Percentiles rank a stretch among this genome's conserved stretches.
phyloP scores from a whole-genome alignment of 768 basidiomycete species.

The Psilocybe sp. region DNA sequence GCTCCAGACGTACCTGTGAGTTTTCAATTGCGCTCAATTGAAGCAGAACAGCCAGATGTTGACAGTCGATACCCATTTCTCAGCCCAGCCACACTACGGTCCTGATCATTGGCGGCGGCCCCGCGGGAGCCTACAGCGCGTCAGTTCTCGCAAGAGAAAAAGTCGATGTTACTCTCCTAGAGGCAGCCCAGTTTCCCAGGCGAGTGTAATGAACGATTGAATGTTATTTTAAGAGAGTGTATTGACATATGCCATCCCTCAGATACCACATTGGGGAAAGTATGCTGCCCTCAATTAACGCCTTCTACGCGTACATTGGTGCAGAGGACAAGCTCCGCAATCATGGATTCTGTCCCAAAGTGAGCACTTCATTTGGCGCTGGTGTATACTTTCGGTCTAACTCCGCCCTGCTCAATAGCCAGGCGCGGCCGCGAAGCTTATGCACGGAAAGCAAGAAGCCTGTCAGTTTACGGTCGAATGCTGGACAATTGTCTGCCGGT shows the following conservation, averaged over 20 bases:
- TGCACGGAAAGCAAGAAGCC: slow-evolving; percentile 33
- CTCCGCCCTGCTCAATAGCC: slow-evolving; percentile 18
- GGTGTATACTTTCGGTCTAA: background rate
- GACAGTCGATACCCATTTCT: too few species aligned
- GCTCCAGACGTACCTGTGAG: too few species aligned
- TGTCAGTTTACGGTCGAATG: slow-evolving; percentile 30
- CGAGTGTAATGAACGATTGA: background rate
- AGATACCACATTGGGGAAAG: slow-evolving; percentile 9
- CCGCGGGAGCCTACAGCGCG: slow-evolving; percentile 46
- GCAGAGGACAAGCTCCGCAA: slow-evolving; percentile 4
- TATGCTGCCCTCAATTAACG: slow-evolving; percentile 7
- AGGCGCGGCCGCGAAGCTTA: slow-evolving; percentile 40
- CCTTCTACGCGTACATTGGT: slow-evolving; percentile 6
- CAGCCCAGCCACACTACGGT: slow-evolving; percentile 21
- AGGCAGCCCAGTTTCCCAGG: slow-evolving; percentile 42
- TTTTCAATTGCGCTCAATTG: too few species aligned
- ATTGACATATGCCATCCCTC: background rate
- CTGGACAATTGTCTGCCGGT: background rate
- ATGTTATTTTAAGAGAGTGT: too few species aligned
- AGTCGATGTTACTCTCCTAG: slow-evolving; percentile 35
- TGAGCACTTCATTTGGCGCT: background rate
- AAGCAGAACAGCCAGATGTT: too few species aligned
- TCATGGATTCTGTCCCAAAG: slow-evolving; percentile 18
- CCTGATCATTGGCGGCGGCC: slow-evolving; percentile 42
- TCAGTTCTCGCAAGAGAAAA: slow-evolving; percentile 40